Base-by-base conservation (phyloP, 2,329 filamentous ascomycete species). In the Botrytis medusae region DNA sequence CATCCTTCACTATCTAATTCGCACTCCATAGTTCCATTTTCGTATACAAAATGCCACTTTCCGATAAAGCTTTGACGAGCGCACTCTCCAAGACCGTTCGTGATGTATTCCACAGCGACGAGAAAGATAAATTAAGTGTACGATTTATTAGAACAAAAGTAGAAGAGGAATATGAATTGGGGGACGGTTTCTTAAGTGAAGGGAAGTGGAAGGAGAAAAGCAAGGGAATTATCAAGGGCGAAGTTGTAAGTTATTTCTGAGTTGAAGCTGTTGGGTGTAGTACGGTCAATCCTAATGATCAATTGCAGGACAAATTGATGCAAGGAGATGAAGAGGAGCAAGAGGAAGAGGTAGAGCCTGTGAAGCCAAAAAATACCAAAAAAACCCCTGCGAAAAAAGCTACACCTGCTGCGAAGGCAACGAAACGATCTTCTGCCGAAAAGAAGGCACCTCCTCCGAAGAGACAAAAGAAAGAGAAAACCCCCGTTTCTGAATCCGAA, bases 141-240 rank as follows among this genome's bases (percentile, higher is more conserved):
- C 90, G 90, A 77, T 84, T 83, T 68, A 85, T 89, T 72, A 88
- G 89, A 72, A 85, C 86, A 74, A 82, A 82, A 62, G 86, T 84
- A 2, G 87, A 89, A 74, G 81, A 85, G 44, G 81, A 85, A 61
- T 81, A 88, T 0, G 81, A 79, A 1, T 83, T 91, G 2, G 83
- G 86, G 0, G 80, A 84, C 1, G 86, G 84, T 0, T 89, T 90
- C 75, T 85, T 91, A 68, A 82, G 82, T 22, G 75, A 79, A 2
- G 81, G 76, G 0, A 81, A 85, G 25, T 91, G 89, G 89, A 90
- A 91, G 79, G 79, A 82, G 7, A 86, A 83, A 76, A 90, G 88
- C 80, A 91, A 90, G 77, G 79, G 80, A 1, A 77, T 90, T n/a
- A 89, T 91, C 75, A 86, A 86, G 70, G 81, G 82, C 29, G 82